Evolutionary conservation across 805 yeast genomes (phyloP).

Genomic region (Dipodascopsis tothii): DNA sequence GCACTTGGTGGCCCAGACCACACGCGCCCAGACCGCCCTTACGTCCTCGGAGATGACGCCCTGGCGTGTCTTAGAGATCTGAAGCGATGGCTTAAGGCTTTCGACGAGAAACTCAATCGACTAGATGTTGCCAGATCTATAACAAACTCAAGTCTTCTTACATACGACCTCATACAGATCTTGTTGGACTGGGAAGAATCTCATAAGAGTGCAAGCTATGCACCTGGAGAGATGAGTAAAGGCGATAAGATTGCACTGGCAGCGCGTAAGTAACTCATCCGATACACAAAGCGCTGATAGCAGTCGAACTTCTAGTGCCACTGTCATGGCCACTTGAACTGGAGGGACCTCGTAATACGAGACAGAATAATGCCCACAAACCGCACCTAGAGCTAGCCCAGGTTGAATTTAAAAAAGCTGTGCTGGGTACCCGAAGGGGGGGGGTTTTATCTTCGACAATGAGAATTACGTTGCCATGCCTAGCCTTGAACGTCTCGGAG

Average conservation of each 20-base stretch:
- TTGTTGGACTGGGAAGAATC: constrained; percentile 65
- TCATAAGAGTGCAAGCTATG: too few relatives aligned
- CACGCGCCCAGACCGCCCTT: constrained; percentile 44
- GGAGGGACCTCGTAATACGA: constrained; percentile 48
- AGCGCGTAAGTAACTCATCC: constrained; percentile 31
- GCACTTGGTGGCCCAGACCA: constrained; percentile 89
- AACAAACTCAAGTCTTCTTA: constrained; percentile 66
- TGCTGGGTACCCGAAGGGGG: constrained; percentile 54
- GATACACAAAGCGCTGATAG: background rate
- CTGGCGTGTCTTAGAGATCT: constrained; percentile 77
- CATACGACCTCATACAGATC: constrained; percentile 66
- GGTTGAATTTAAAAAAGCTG: constrained; percentile 57
- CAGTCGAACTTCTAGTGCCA: constrained; percentile 70
- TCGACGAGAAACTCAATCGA: constrained; percentile 63
- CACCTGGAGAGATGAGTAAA: constrained; percentile 30
- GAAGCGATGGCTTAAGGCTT: constrained; percentile 77
- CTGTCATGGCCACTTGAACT: constrained; percentile 79
- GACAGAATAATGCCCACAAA: constrained; percentile 50
- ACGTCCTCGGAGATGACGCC: constrained; percentile 83
- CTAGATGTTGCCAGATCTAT: constrained; percentile 85
- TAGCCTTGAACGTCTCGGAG: constrained; percentile 44
- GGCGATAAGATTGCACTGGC: constrained; percentile 59
- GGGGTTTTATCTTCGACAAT: constrained; percentile 60
- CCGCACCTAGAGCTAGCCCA: constrained; percentile 61
- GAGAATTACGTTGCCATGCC: constrained; percentile 56